Conservation (phyloP, 1,284 basidiomycete genomes). For the Ustanciosporium gigantosporum region DNA sequence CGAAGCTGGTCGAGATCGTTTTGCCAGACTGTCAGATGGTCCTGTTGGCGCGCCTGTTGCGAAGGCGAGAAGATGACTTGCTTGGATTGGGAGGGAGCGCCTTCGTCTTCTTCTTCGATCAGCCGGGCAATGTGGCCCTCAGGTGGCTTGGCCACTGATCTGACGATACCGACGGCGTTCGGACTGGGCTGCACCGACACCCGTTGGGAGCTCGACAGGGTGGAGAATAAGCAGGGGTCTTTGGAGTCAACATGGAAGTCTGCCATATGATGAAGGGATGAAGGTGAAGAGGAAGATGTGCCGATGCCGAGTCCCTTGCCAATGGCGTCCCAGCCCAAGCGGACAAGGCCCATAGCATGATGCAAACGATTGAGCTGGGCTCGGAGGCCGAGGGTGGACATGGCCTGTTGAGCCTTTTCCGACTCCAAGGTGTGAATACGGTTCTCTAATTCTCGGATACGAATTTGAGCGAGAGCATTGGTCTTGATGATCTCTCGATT, state of each 20-base stretch:
- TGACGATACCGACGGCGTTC: constrained; percentile 21
- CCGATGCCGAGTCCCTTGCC: constrained; percentile 26
- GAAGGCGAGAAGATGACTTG: too few relatives aligned
- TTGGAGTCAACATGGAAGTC: neutral
- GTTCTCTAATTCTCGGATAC: constrained; percentile 54
- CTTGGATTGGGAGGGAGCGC: too few relatives aligned
- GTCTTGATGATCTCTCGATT: constrained; percentile 58
- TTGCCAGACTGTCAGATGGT: neutral
- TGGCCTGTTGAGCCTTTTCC: constrained; percentile 36
- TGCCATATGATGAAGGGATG: neutral
- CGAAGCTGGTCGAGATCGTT: neutral
- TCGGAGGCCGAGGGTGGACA: constrained; percentile 17
- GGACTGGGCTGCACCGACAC: constrained; percentile 18
- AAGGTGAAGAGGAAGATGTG: neutral
- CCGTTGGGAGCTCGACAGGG: constrained; percentile 7
- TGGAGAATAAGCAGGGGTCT: too few relatives aligned
- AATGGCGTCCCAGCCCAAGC: constrained; percentile 50
- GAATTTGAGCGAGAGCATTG: constrained; percentile 47
- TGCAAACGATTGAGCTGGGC: constrained; percentile 40
- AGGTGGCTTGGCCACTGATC: constrained; percentile 29
- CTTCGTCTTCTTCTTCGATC: constrained; percentile 15
- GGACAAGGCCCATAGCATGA: constrained; percentile 39
- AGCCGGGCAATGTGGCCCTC: constrained; percentile 18
- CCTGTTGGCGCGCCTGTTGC: neutral
- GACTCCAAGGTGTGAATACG: constrained; percentile 46